Percentiles rank a stretch among this genome's conserved stretches.
phyloP scores from a whole-genome alignment of 495 filamentous ascomycete genomes.

The Aspergillus wentii region DNA sequence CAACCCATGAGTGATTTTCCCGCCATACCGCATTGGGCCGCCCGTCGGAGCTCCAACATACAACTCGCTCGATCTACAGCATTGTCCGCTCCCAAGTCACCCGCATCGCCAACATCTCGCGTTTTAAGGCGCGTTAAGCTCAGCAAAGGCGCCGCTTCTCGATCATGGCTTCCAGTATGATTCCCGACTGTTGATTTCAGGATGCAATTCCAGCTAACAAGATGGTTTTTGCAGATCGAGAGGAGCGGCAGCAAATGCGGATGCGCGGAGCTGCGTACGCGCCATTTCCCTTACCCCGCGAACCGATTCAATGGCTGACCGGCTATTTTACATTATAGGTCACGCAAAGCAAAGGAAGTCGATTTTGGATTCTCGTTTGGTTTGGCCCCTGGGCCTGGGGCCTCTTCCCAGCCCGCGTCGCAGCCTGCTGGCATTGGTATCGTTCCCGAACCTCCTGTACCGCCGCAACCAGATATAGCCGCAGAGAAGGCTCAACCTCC shows the following conservation, averaged over 20 bases:
- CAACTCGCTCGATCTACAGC: background rate
- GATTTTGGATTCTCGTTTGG: constrained; percentile 51
- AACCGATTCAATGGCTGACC: constrained; percentile 20
- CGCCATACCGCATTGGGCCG: constrained; percentile 17
- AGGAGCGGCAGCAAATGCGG: constrained; percentile 53
- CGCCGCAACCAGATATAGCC: constrained; percentile 1
- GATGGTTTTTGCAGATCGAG: constrained; percentile 36
- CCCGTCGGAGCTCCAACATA: background rate
- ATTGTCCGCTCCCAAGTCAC: constrained; percentile 3
- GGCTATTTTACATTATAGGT: constrained; percentile 17
- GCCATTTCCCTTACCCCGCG: constrained; percentile 26
- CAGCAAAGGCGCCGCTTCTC: constrained; percentile 26
- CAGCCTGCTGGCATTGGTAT: constrained; percentile 13
- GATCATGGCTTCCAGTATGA: constrained; percentile 41
- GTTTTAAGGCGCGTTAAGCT: constrained; percentile 28
- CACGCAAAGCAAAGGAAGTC: constrained; percentile 42
- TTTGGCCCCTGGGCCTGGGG: constrained; percentile 17
- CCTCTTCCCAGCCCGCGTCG: constrained; percentile 14
- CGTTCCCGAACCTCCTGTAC: constrained; percentile 5
- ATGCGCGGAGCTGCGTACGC: constrained; percentile 56
- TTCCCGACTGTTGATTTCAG: background rate
- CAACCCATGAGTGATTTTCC: background rate
- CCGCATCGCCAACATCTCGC: too few species aligned
- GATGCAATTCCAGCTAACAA: constrained; percentile 14
- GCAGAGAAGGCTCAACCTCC: constrained; percentile 8